Conservation (phyloP, 106 monocot genomes). For the Acorus calamus region DNA sequence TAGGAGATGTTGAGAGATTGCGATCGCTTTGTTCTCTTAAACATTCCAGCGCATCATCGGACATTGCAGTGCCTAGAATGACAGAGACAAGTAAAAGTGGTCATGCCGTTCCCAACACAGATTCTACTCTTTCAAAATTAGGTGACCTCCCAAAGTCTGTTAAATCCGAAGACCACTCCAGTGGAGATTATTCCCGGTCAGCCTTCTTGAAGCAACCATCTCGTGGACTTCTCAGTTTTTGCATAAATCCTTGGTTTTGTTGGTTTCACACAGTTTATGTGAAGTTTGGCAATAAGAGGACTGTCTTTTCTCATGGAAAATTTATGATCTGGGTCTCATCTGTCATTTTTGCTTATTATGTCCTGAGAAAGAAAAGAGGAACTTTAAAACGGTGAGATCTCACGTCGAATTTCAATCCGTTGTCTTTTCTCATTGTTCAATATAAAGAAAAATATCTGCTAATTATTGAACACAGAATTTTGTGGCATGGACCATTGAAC, state of each 20-base stretch:
- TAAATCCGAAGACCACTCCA: slow-evolving; percentile 5
- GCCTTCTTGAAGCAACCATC: slow-evolving; percentile 14
- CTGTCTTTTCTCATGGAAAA: slow-evolving; percentile 44
- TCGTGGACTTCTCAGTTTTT: slow-evolving; percentile 12
- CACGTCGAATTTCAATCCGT: too few species aligned
- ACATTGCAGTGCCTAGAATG: not conserved
- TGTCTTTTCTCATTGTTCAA: too few species aligned
- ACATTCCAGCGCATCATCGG: slow-evolving; percentile 17
- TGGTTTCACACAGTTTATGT: slow-evolving; percentile 36
- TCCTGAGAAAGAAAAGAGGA: slow-evolving; percentile 37
- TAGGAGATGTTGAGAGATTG: slow-evolving; percentile 59
- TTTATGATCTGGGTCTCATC: slow-evolving; percentile 30
- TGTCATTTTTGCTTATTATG: slow-evolving; percentile 25
- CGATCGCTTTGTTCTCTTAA: slow-evolving; percentile 22
- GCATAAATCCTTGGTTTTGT: slow-evolving; percentile 23
- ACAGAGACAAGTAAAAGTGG: slow-evolving; percentile 3
- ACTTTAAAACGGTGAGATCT: slow-evolving; percentile 35
- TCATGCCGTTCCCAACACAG: slow-evolving; percentile 8
- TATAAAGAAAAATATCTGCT: too few species aligned
- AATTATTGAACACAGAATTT: too few species aligned
- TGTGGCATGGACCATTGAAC: too few species aligned
- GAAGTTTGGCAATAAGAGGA: slow-evolving; percentile 29
- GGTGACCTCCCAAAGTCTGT: slow-evolving; percentile 8
- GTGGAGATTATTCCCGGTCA: slow-evolving; percentile 10
- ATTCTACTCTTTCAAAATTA: slow-evolving; percentile 2